Conservation (phyloP, 805 yeast genomes). For the Hanseniaspora nectarophila region DNA sequence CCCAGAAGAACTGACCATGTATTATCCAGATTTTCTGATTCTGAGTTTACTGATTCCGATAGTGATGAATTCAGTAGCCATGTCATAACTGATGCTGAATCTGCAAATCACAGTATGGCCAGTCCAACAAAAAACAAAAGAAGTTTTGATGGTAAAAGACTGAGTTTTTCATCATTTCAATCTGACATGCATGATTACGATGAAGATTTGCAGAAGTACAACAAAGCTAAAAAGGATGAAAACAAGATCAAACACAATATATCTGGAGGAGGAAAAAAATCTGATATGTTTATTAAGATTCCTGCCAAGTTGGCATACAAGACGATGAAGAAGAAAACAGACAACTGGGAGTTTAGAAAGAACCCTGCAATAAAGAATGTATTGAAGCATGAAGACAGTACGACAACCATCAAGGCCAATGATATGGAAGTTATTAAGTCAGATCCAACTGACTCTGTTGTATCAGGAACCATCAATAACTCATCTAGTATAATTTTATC, state of each 20-base stretch:
- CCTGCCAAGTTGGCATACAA: conserved; percentile 11
- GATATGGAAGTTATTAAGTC: no score
- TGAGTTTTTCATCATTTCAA: neutral
- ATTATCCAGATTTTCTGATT: neutral
- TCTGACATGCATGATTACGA: neutral
- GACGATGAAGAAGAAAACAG: neutral
- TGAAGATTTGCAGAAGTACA: neutral
- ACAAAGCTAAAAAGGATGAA: neutral
- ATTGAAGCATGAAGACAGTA: neutral
- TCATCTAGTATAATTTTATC: neutral
- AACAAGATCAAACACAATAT: neutral
- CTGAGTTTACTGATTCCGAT: neutral
- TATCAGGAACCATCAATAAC: neutral
- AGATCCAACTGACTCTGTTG: neutral
- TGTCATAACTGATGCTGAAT: neutral
- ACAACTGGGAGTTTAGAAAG: conserved; percentile 11
- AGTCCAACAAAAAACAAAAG: neutral
- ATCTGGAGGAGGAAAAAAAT: neutral
- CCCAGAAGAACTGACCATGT: neutral
- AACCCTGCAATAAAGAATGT: neutral
- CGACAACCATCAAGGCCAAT: neutral
- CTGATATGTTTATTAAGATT: conserved; percentile 5
- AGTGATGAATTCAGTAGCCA: neutral
- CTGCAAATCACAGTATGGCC: neutral
- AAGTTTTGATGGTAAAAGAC: neutral